These are phyloP conservation scores for Microcos paniculata DNA, from an alignment of 345 rosid species.

Conservation along the genomic window DNA sequence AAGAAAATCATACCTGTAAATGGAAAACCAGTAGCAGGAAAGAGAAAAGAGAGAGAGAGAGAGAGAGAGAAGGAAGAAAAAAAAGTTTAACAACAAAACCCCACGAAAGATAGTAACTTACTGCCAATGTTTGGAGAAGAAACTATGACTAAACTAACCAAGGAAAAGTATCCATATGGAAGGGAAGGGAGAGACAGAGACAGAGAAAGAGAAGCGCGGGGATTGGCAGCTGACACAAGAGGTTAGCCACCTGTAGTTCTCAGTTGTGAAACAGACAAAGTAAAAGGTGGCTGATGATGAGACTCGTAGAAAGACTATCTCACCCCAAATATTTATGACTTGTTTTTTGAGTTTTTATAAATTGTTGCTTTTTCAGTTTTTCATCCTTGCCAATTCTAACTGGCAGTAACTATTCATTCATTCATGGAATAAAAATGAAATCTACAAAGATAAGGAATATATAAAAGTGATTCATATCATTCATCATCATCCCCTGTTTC, in stretches of 20 bases:
- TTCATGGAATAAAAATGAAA: background rate
- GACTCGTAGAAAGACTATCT: background rate
- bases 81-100: background rate
- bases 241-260: slow-evolving; percentile 32
- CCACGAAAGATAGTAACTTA: slow-evolving; percentile 20
- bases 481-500: background rate
- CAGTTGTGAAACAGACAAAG: slow-evolving; percentile 66
- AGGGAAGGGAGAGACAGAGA: slow-evolving; percentile 9
- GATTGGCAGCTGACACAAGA: slow-evolving; percentile 27
- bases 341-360: background rate
- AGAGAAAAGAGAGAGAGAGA: background rate
- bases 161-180: slow-evolving; percentile 22
- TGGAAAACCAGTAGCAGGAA: background rate
- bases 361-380: background rate
- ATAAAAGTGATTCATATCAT: slow-evolving; percentile 5
- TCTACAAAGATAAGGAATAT: slow-evolving; percentile 1
- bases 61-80: background rate
- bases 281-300: slow-evolving; percentile 51
- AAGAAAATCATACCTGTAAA: slow-evolving; percentile 8
- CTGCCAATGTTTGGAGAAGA: slow-evolving; percentile 32
- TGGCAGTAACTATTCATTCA: background rate
- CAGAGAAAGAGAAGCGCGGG: slow-evolving; percentile 21
- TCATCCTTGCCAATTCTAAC: no score
- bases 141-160: slow-evolving; percentile 32
- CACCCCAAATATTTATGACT: background rate